These are phyloP conservation scores for Mucor lusitanicus DNA, from an alignment of 371 early-diverging fungal species.

Conservation along the genomic window DNA sequence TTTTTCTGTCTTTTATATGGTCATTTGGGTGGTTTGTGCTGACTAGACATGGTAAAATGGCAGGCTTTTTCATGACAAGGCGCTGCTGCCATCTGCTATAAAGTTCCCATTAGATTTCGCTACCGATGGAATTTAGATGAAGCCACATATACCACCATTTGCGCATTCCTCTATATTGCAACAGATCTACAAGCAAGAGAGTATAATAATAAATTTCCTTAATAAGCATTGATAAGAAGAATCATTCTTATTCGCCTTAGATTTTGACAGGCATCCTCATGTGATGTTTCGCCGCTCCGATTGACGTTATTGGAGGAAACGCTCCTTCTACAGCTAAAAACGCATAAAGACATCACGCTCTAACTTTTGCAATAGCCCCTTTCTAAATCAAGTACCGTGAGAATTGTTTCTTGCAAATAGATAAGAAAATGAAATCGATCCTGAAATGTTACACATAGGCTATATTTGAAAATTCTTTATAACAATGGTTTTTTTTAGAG, in stretches of 20 bases:
- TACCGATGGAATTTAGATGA: neutral
- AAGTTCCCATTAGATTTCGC: neutral
- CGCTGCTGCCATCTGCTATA: neutral
- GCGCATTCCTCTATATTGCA: neutral
- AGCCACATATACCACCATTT: neutral
- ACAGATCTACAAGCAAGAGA: neutral
- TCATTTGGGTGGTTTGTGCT: neutral
- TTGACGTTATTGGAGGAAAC: conserved; percentile 1
- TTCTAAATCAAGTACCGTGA: conserved; percentile 15
- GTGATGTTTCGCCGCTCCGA: conserved; percentile 6
- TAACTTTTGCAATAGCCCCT: neutral
- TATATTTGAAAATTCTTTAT: neutral
- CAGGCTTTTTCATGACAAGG: neutral
- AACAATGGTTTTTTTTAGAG: neutral
- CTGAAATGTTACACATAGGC: neutral
- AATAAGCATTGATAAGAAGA: conserved; percentile 26
- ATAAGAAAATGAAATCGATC: conserved; percentile 6
- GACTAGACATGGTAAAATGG: neutral
- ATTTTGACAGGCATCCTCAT: conserved; percentile 24
- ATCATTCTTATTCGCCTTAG: conserved; percentile 30
- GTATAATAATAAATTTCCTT: conserved; percentile 5
- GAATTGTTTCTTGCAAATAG: conserved; percentile 1
- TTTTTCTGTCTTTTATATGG: conserved; percentile 3
- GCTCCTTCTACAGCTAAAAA: neutral
- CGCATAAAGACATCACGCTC: conserved; percentile 9